Evolutionary conservation across 176 grass and related monocot genomes (phyloP).

Genomic region (sorghum (Sorghum bicolor)): DNA sequence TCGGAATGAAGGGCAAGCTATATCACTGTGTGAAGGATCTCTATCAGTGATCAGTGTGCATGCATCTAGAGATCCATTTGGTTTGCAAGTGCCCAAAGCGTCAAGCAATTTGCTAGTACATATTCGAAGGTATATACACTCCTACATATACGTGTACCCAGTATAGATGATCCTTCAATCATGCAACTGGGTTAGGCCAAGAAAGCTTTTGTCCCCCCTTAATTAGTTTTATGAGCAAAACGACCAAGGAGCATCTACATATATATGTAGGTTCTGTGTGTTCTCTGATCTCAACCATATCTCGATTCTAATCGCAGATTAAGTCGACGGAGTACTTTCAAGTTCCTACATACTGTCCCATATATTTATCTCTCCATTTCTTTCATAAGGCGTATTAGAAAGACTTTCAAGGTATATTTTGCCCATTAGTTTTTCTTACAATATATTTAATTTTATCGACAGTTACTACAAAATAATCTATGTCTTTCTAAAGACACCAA

Average conservation of each 20-base stretch:
- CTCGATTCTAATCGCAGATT: background rate
- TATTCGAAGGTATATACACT: background rate
- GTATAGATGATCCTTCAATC: background rate
- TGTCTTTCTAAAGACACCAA: too few species aligned
- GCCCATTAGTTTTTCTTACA: too few species aligned
- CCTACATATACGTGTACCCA: background rate
- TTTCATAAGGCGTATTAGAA: too few species aligned
- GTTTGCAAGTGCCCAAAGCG: slow-evolving; percentile 17
- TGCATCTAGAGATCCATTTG: slow-evolving; percentile 25
- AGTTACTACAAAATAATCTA: too few species aligned
- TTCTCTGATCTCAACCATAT: background rate
- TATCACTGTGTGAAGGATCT: background rate
- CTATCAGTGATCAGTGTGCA: slow-evolving; percentile 1
- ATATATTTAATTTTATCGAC: too few species aligned
- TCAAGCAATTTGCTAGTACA: background rate
- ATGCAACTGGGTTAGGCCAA: background rate
- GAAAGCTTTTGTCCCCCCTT: background rate
- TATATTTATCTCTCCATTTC: background rate
- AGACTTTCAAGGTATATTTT: too few species aligned
- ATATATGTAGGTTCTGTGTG: background rate
- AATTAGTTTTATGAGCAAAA: background rate
- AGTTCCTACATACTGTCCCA: background rate
- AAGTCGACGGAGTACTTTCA: background rate
- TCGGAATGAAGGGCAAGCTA: background rate
- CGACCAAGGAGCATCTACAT: background rate